Conservation (phyloP, 2,329 filamentous ascomycete species). For the Septoria linicola region DNA sequence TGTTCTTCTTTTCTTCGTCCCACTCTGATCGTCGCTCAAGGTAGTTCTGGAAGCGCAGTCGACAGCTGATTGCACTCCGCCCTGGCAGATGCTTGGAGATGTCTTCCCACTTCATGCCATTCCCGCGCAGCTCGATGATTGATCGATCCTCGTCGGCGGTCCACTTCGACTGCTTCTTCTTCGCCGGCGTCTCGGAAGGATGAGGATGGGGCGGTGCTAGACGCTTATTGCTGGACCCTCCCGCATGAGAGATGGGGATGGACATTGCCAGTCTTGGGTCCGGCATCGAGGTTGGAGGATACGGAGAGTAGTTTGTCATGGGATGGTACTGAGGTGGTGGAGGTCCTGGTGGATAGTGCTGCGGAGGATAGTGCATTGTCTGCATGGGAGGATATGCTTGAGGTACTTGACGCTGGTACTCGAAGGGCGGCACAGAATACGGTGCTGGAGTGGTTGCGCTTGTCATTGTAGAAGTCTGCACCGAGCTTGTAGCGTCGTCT, state of each 20-base stretch:
- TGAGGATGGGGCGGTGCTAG: slow-evolving; percentile 48
- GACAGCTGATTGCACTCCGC: slow-evolving; percentile 88
- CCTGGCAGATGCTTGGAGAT: slow-evolving; percentile 89
- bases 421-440: slow-evolving; percentile 24
- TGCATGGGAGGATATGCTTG: slow-evolving; percentile 33
- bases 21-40: slow-evolving; percentile 88
- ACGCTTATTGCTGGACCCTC: slow-evolving; percentile 41
- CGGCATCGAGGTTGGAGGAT: slow-evolving; percentile 30
- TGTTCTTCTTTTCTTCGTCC: slow-evolving; percentile 98
- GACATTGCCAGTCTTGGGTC: slow-evolving; percentile 32
- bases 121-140: slow-evolving; percentile 86
- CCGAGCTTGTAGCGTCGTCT: slow-evolving; percentile 27
- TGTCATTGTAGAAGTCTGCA: slow-evolving; percentile 26
- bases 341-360: slow-evolving; percentile 24
- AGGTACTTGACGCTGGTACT: slow-evolving; percentile 21
- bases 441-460: slow-evolving; percentile 29
- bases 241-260: slow-evolving; percentile 44
- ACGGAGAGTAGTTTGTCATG: slow-evolving; percentile 32
- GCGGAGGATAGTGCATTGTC: slow-evolving; percentile 30
- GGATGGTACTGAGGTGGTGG: slow-evolving; percentile 28
- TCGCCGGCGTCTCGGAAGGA: slow-evolving; percentile 66
- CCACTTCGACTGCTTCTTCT: slow-evolving; percentile 98
- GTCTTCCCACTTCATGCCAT: slow-evolving; percentile 98
- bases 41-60: slow-evolving; percentile 96
- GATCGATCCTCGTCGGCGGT: slow-evolving; percentile 88